phyloP scores from a whole-genome alignment of 2,329 filamentous ascomycete species.

The Tolypocladium tundrense region DNA sequence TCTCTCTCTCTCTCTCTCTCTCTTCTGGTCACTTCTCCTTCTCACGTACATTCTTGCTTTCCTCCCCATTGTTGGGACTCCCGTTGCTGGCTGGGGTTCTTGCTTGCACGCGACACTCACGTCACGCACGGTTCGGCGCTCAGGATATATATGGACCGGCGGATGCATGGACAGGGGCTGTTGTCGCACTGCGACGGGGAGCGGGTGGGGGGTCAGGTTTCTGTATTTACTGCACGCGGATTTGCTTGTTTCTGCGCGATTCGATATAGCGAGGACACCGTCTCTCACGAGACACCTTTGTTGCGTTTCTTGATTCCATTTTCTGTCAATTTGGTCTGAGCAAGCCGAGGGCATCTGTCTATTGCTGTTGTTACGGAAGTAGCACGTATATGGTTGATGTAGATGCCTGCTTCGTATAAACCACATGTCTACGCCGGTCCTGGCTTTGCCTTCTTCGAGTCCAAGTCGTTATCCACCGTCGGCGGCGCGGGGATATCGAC shows the following conservation, averaged over 20 bases:
- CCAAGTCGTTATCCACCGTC: slow-evolving; percentile 35
- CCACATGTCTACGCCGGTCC: neutral
- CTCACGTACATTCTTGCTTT: neutral
- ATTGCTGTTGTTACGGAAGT: neutral
- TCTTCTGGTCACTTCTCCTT: neutral
- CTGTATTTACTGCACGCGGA: neutral
- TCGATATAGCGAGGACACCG: neutral
- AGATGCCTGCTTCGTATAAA: neutral
- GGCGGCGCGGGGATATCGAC: slow-evolving; percentile 43
- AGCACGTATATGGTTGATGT: neutral
- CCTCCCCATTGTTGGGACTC: neutral
- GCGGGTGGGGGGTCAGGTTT: neutral
- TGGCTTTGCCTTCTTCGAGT: slow-evolving; percentile 24
- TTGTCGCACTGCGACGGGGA: neutral
- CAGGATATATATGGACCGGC: neutral
- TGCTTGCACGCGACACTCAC: neutral
- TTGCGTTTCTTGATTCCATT: neutral
- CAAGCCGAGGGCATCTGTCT: neutral
- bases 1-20: neutral
- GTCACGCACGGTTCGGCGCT: neutral
- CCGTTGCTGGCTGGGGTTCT: neutral
- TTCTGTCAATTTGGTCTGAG: neutral
- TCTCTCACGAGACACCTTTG: neutral
- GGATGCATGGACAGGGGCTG: neutral
- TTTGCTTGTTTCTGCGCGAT: neutral